Evolutionary conservation across 352 stramenopile genomes (phyloP), one percentile per base, ranked within the genome.

Genomic region (Globisporangium carolinianum): DNA sequence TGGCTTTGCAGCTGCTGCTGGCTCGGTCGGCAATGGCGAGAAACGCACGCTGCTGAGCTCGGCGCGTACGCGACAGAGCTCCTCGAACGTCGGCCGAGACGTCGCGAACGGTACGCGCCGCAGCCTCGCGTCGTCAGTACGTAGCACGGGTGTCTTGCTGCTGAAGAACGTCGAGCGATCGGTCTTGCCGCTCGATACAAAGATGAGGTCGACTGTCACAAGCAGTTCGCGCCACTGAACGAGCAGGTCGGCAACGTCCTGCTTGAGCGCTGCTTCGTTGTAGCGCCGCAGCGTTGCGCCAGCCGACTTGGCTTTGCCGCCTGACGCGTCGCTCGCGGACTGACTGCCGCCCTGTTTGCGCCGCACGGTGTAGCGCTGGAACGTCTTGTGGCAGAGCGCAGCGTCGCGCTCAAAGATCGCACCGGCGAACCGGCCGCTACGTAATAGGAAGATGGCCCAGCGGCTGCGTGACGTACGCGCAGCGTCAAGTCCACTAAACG

Each of bases 271-370:
- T 11, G 77, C 73, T 70, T 98, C 94, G 58, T 97, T 97, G 58
- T 96, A 95, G 50, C 94, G 73, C 58, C 94, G 80, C 51, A 98
- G 69, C 61, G 96, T 96, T 8, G 91, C 86, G 47, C 94, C 94
- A 2, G 96, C 86, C 0, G 87, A 97, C 63, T 98, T 98, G 43
- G 92, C 87, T 56, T 96, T 96, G 36, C 77, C 65, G 10, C 84
- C 84, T 9, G 74, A 64, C 0, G 66, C 71, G 58, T 98, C 94
- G 49, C 94, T 85, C 5, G 79, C 72, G 0, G 89, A 96, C 73
- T 98, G 94, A 11, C 81, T 87, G 6, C 94, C 95, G 24, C 94
- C 94, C 65, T 98, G 94, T 55, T 97, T 97, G 54, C 93, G 85
- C 41, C 94, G 83, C 6, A 94, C 87, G 7, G 94, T 98, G 73